These are phyloP conservation scores for Talaromyces sp. DNA, from an alignment of 2,329 filamentous ascomycete genomes.

Conservation along the genomic window DNA sequence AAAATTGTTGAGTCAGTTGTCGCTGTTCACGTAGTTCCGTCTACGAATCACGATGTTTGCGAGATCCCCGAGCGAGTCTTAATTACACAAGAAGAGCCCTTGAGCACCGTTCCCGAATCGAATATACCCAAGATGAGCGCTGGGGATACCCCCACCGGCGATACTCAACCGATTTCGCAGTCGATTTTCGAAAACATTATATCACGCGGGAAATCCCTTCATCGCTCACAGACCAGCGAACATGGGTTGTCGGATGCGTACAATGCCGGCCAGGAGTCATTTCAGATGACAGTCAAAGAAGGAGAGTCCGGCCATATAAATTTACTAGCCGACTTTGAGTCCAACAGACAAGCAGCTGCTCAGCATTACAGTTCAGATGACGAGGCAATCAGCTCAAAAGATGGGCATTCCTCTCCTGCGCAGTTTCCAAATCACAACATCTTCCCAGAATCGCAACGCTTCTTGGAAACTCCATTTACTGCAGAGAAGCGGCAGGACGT, in stretches of 20 bases:
- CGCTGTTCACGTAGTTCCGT: conserved; percentile 7
- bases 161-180: conserved; percentile 46
- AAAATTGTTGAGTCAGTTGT: not conserved
- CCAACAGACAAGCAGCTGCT: conserved; percentile 20
- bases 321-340: conserved; percentile 39
- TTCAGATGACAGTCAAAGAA: conserved; percentile 36
- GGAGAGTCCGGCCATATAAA: conserved; percentile 46
- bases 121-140: conserved; percentile 33
- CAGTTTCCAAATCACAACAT: conserved; percentile 40
- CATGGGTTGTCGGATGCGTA: conserved; percentile 2
- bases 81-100: conserved; percentile 21
- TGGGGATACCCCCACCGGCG: conserved; percentile 34
- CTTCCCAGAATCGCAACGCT: conserved; percentile 47
- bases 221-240: conserved; percentile 21
- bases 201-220: conserved; percentile 32
- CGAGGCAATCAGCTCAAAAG: conserved; percentile 33
- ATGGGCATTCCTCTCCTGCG: conserved; percentile 37
- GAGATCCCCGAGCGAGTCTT: conserved; percentile 7
- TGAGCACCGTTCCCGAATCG: conserved; percentile 22
- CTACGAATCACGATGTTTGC: conserved; percentile 5
- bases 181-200: conserved; percentile 43
- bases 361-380: conserved; percentile 43
- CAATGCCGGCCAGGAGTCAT: conserved; percentile 25
- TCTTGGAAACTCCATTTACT: conserved; percentile 42
- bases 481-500: conserved; percentile 32